phyloP scores from a whole-genome alignment of 345 rosid species.

The Reutealis trisperma region DNA sequence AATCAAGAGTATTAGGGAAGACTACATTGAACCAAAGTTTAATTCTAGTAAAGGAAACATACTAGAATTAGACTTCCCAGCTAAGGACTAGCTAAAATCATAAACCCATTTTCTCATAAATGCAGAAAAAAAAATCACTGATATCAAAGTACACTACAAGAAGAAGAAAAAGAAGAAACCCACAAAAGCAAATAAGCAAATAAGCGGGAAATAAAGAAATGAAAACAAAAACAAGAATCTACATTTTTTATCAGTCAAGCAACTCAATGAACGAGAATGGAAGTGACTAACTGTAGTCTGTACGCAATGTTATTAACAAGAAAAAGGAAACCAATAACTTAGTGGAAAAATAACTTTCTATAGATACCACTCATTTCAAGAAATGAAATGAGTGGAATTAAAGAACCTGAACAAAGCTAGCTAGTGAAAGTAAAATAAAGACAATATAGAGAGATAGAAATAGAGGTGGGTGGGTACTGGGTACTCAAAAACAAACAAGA shows the following conservation, averaged over 20 bases:
- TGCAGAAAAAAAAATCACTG: background rate
- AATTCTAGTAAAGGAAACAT: background rate
- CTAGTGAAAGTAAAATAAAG: background rate
- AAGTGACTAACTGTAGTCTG: no score
- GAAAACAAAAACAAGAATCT: conserved; percentile 4
- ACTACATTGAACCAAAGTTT: background rate
- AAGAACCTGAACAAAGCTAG: conserved; percentile 10
- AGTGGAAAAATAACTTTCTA: background rate
- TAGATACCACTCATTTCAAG: background rate
- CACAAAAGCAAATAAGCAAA: background rate
- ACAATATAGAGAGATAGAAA: background rate
- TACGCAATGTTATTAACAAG: background rate
- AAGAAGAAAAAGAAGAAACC: background rate
- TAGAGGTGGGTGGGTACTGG: background rate
- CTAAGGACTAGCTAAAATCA: background rate
- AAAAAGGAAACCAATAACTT: background rate
- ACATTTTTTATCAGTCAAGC: conserved; percentile 7
- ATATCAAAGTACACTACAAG: background rate
- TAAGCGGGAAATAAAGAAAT: background rate
- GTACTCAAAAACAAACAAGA: background rate
- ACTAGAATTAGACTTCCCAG: background rate
- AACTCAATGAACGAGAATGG: background rate
- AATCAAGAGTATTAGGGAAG: background rate
- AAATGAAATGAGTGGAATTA: background rate
- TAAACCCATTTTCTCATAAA: background rate